Conservation (phyloP, 2,329 filamentous ascomycete genomes). For the Aspergillus pseudonomiae region DNA sequence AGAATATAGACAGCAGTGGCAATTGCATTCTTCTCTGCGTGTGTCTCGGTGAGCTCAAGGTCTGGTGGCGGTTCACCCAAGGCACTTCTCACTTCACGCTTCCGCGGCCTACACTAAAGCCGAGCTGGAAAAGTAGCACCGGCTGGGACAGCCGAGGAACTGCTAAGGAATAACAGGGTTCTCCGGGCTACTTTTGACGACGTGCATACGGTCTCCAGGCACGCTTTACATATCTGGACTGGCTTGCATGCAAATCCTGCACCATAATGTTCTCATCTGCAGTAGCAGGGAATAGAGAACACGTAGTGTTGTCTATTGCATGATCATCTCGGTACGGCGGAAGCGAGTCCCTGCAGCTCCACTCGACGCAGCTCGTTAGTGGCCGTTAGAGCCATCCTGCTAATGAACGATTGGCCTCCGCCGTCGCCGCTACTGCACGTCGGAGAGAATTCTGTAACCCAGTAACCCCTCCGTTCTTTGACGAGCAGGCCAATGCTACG, state of each 20-base stretch:
- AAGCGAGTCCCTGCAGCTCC: neutral
- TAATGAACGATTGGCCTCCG: neutral
- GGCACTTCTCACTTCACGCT: neutral
- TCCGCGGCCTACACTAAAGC: neutral
- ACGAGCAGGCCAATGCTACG: neutral
- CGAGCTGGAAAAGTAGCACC: too few relatives aligned
- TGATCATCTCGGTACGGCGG: too few relatives aligned
- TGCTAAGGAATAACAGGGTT: too few relatives aligned
- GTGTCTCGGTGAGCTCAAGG: neutral
- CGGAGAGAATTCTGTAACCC: neutral
- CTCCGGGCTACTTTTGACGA: neutral
- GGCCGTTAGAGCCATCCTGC: neutral
- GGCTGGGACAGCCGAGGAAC: too few relatives aligned
- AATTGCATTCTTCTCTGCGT: neutral
- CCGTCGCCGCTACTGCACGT: neutral
- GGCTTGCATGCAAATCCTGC: neutral
- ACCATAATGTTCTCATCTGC: neutral
- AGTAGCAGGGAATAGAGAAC: neutral
- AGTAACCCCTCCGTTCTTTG: too few relatives aligned
- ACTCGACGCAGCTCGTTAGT: neutral
- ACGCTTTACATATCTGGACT: neutral
- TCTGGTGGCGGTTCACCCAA: neutral
- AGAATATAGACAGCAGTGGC: neutral
- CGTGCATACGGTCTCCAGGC: neutral
- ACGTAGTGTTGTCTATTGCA: neutral